Conservation (phyloP, 2,329 filamentous ascomycete species). For the Botrytis byssoidea region DNA sequence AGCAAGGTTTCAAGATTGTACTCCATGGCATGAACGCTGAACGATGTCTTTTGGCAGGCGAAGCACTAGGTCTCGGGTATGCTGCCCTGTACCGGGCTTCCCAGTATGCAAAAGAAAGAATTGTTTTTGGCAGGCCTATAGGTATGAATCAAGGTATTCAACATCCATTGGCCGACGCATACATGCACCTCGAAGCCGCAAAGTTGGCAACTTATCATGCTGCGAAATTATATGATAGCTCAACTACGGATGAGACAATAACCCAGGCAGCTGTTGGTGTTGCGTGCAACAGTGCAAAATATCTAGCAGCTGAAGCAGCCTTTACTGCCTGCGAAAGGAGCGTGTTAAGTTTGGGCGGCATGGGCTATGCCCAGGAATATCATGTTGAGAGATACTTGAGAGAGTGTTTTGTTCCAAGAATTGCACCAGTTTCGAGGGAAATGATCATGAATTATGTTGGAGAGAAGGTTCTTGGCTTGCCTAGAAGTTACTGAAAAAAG, state of each 20-base stretch:
- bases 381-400: constrained; percentile 64
- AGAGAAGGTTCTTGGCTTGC: constrained; percentile 65
- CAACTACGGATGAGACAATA: constrained; percentile 50
- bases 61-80: constrained; percentile 78
- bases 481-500: constrained; percentile 59
- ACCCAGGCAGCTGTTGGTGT: constrained; percentile 59
- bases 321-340: constrained; percentile 62
- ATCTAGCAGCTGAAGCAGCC: constrained; percentile 63
- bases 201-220: constrained; percentile 66
- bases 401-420: constrained; percentile 63
- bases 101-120: constrained; percentile 63
- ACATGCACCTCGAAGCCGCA: constrained; percentile 63
- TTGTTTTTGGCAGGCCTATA: constrained; percentile 64
- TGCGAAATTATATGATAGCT: constrained; percentile 58
- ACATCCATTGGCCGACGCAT: constrained; percentile 64
- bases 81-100: constrained; percentile 63
- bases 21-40: constrained; percentile 81
- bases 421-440: constrained; percentile 65
- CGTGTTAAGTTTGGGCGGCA: constrained; percentile 59
- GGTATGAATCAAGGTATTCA: constrained; percentile 65
- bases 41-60: constrained; percentile 71
- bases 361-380: constrained; percentile 65
- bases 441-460: constrained; percentile 75
- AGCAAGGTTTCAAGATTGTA: constrained; percentile 75
- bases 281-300: constrained; percentile 69